Conservation (phyloP, 768 basidiomycete species). For the Russula sp. region DNA sequence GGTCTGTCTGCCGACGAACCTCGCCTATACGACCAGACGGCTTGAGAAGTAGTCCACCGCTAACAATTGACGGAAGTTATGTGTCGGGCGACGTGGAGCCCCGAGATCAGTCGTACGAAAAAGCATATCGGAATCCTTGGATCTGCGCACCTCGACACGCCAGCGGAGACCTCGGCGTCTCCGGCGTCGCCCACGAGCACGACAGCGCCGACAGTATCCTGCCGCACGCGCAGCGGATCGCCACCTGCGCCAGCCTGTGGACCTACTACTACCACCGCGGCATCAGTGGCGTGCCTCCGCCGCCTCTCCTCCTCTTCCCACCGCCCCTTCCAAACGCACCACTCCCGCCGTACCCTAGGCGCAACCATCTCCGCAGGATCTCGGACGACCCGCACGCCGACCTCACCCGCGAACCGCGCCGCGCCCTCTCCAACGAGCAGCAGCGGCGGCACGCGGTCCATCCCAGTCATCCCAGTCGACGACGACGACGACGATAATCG, state of each 20-base stretch:
- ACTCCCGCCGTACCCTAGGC: constrained; percentile 44
- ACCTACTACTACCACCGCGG: neutral
- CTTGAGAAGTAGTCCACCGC: constrained; percentile 78
- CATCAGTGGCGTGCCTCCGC: neutral
- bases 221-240: constrained; percentile 30
- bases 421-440: constrained; percentile 62
- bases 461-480: neutral
- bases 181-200: constrained; percentile 39
- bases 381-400: constrained; percentile 28
- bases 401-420: constrained; percentile 41
- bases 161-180: constrained; percentile 46
- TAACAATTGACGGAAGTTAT: constrained; percentile 27
- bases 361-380: constrained; percentile 43
- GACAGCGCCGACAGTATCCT: constrained; percentile 83
- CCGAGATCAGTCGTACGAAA: neutral
- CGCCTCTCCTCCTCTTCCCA: constrained; percentile 5
- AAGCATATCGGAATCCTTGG: too few relatives aligned
- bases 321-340: constrained; percentile 52
- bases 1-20: constrained; percentile 33
- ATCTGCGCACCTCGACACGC: constrained; percentile 58
- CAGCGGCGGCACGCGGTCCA: constrained; percentile 67
- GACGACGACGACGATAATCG: constrained; percentile 31
- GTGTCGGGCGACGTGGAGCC: neutral
- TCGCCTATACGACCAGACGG: constrained; percentile 69
- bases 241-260: too few relatives aligned